Conservation (phyloP, 495 filamentous ascomycete genomes). For the Baudoinia panamericana region DNA sequence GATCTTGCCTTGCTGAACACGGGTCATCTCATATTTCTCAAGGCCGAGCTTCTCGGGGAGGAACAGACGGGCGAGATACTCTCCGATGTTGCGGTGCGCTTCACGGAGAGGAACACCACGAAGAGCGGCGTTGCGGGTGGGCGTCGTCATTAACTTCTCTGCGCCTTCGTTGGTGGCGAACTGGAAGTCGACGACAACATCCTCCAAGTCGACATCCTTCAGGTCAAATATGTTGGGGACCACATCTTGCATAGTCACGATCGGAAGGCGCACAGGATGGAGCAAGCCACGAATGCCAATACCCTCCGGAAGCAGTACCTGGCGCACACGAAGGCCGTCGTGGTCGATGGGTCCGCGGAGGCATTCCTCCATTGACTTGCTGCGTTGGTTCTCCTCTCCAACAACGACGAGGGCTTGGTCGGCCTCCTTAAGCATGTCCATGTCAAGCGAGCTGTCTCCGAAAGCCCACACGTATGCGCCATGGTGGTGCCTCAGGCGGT, state of each 20-base stretch:
- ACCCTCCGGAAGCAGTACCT: constrained; percentile 36
- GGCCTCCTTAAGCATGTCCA: constrained; percentile 44
- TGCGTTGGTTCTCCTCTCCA: constrained; percentile 38
- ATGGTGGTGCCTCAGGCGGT: constrained; percentile 28
- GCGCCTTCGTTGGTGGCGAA: constrained; percentile 30
- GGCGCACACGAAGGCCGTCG: constrained; percentile 32
- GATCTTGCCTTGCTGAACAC: constrained; percentile 39
- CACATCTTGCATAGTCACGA: constrained; percentile 29
- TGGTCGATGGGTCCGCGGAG: constrained; percentile 36
- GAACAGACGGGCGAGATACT: constrained; percentile 41
- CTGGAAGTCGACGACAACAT: too few species aligned
- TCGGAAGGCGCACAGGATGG: too few species aligned
- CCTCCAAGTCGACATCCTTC: too few species aligned
- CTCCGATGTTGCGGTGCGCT: constrained; percentile 39
- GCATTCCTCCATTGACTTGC: constrained; percentile 42
- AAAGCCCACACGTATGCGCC: constrained; percentile 43
- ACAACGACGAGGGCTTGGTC: constrained; percentile 47
- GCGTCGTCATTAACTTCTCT: constrained; percentile 45
- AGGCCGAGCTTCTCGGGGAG: constrained; percentile 39
- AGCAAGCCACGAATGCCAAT: too few species aligned
- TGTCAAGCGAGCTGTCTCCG: constrained; percentile 49
- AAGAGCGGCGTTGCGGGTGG: constrained; percentile 40
- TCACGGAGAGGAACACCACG: constrained; percentile 37
- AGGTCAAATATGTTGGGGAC: too few species aligned
- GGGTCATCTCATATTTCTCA: constrained; percentile 38